Evolutionary conservation across 2,329 filamentous ascomycete species (phyloP), one percentile per base, ranked within the genome.

Genomic region (Xylaria digitata): DNA sequence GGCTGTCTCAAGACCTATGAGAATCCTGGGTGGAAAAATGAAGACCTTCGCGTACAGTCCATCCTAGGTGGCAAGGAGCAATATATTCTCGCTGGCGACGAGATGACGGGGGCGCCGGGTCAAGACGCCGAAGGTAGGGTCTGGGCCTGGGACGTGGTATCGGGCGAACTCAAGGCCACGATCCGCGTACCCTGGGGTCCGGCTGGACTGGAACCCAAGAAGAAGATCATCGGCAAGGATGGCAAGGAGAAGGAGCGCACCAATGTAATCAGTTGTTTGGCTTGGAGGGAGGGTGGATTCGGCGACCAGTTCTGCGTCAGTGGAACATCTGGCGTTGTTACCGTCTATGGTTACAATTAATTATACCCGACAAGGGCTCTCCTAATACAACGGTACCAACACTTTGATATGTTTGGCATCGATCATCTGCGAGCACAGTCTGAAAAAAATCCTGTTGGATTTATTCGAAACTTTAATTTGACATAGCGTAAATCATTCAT

Each of bases 111-210:
- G 1, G 32, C 69, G 1, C 69, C 75, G 60, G 74, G 77, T 67
- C 21, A 76, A 73, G 50, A 48, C 23, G 49, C 63, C 6, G 83
- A 90, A 67, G 92, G 91, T 2, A 84, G 84, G 74, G 80, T 94
- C 7, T 90, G 90, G 82, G 92, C 89, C 1, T 98, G 95, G 95
- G 94, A 97, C 80, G 81, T 97, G 21, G 78, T 97, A 61, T 90
- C 86, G 6, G 94, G 93, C 1, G 86, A 89, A 61, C 77, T 92
- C 57, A 83, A 88, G 65, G 87, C 91, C 37, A 87, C 83, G 70
- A 80, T 97, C 6, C 80, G 77, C 42, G 82, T 87, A 3, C 85
- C 87, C 0, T 88, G 86, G 86, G 86, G 86, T 1, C 84, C 85
- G 3, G 74, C 76, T n/a, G 83, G 82, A 2, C 79, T 80, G 46